phyloP scores from a whole-genome alignment of 805 yeast genomes.

The Ogataea pilisensis region DNA sequence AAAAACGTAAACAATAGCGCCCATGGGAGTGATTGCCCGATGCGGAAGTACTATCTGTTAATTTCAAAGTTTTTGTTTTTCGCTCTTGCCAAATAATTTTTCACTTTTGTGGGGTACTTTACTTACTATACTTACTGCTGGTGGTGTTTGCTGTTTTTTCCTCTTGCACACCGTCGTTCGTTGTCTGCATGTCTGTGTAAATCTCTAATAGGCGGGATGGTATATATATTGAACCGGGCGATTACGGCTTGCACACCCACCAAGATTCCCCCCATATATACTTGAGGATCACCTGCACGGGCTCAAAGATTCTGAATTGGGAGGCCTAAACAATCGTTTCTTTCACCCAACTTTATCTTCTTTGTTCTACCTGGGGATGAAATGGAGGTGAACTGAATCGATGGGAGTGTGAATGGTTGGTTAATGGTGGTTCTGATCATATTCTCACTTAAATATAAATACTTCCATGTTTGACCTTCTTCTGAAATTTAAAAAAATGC shows the following conservation, averaged over 20 bases:
- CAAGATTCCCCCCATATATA: not conserved
- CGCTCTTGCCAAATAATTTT: too few relatives aligned
- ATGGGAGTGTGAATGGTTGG: too few relatives aligned
- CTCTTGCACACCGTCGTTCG: too few relatives aligned
- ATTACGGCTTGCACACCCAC: too few relatives aligned
- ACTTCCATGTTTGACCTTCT: not conserved
- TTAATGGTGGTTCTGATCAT: not conserved
- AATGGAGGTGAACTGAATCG: too few relatives aligned
- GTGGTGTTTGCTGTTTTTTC: too few relatives aligned
- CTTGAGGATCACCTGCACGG: too few relatives aligned
- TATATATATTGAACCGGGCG: too few relatives aligned
- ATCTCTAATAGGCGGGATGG: too few relatives aligned
- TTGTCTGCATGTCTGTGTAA: too few relatives aligned
- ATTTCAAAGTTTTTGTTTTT: not conserved
- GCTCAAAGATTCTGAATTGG: constrained; percentile 1
- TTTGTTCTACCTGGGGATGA: too few relatives aligned
- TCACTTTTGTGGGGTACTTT: constrained; percentile 2
- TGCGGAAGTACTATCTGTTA: not conserved
- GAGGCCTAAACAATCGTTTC: not conserved
- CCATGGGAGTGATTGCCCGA: not conserved
- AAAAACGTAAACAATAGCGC: not conserved
- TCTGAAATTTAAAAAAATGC: not conserved
- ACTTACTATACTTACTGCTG: too few relatives aligned
- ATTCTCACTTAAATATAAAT: not conserved
- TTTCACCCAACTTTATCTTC: not conserved